phyloP scores from a whole-genome alignment of 2,329 filamentous ascomycete genomes.

The Penicillium sp. region DNA sequence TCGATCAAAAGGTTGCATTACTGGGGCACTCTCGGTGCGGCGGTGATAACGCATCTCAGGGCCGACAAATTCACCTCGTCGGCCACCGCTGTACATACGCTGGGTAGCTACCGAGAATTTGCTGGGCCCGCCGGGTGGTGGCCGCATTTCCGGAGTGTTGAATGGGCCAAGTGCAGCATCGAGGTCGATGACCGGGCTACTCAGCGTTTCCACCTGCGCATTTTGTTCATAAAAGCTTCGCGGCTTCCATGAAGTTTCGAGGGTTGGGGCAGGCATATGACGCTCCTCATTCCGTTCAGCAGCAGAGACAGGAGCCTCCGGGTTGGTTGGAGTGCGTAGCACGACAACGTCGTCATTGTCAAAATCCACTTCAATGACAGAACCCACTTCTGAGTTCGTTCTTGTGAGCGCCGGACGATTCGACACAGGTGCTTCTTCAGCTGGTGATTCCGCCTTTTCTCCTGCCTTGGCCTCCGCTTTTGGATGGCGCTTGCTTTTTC shows the following conservation, averaged over 20 bases:
- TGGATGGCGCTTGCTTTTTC: conserved; percentile 39
- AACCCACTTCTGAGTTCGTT: conserved; percentile 40
- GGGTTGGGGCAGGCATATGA: conserved; percentile 14
- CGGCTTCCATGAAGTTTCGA: conserved; percentile 41
- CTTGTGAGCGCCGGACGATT: conserved; percentile 39
- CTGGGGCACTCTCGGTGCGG: conserved; percentile 46
- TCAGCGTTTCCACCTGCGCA: conserved; percentile 58
- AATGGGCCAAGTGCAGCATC: conserved; percentile 91
- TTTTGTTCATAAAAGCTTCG: conserved; percentile 42
- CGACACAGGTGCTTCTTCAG: conserved; percentile 29
- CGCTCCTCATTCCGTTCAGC: conserved; percentile 16
- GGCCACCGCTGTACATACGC: conserved; percentile 47
- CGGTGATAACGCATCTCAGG: conserved; percentile 48
- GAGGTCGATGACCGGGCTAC: conserved; percentile 75
- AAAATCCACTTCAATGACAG: conserved; percentile 43
- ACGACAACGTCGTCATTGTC: conserved; percentile 48
- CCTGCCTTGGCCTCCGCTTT: conserved; percentile 34
- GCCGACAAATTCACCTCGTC: conserved; percentile 43
- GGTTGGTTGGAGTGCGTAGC: conserved; percentile 41
- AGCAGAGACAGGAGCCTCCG: conserved; percentile 26
- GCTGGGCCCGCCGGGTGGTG: conserved; percentile 27
- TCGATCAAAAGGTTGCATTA: conserved; percentile 46
- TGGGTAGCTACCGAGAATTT: conserved; percentile 39
- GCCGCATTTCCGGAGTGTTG: conserved; percentile 58
- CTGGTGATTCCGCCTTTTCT: background rate